Percentiles rank a stretch among this genome's conserved stretches.
Evolutionary conservation across 2,329 filamentous ascomycete species (phyloP).

Genomic region (Helminthosporium solani): DNA sequence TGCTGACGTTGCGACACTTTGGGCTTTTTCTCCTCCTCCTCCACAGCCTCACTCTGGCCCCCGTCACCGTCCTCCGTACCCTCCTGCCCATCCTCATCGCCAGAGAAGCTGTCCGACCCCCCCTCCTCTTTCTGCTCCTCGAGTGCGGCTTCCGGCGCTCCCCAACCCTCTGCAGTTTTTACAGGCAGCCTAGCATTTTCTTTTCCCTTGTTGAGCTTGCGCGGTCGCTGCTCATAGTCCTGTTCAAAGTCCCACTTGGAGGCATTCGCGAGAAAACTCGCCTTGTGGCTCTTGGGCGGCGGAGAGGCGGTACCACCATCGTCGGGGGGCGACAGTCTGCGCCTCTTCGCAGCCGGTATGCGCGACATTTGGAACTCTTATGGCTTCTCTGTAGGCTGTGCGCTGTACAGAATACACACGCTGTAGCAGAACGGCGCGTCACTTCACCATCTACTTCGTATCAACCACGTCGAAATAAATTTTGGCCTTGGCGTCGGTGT

Average conservation of each 20-base stretch:
- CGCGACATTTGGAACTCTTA: slow-evolving; percentile 37
- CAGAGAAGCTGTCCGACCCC: slow-evolving; percentile 61
- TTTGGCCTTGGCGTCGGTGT: slow-evolving; percentile 25
- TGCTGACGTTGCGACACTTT: slow-evolving; percentile 74
- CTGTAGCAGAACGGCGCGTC: too few relatives aligned
- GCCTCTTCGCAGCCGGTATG: slow-evolving; percentile 39
- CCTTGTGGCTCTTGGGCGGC: slow-evolving; percentile 27
- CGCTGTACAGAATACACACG: background rate
- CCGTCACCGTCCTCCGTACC: slow-evolving; percentile 39
- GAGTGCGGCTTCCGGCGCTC: slow-evolving; percentile 56
- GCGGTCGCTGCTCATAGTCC: slow-evolving; percentile 78
- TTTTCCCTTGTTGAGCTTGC: slow-evolving; percentile 71
- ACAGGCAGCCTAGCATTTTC: slow-evolving; percentile 79
- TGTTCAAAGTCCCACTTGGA: slow-evolving; percentile 89
- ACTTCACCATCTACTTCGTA: too few relatives aligned
- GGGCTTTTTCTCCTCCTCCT: slow-evolving; percentile 53
- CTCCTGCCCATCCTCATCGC: slow-evolving; percentile 54
- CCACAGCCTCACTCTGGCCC: too few relatives aligned
- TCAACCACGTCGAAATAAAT: slow-evolving; percentile 19
- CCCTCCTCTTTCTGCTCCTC: slow-evolving; percentile 53
- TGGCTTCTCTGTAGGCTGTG: too few relatives aligned
- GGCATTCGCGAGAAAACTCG: slow-evolving; percentile 70
- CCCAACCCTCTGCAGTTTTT: slow-evolving; percentile 75
- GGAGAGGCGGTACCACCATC: slow-evolving; percentile 19
- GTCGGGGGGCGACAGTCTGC: slow-evolving; percentile 40